phyloP scores from a whole-genome alignment of 805 yeast genomes.

The Yarrowia bubula region DNA sequence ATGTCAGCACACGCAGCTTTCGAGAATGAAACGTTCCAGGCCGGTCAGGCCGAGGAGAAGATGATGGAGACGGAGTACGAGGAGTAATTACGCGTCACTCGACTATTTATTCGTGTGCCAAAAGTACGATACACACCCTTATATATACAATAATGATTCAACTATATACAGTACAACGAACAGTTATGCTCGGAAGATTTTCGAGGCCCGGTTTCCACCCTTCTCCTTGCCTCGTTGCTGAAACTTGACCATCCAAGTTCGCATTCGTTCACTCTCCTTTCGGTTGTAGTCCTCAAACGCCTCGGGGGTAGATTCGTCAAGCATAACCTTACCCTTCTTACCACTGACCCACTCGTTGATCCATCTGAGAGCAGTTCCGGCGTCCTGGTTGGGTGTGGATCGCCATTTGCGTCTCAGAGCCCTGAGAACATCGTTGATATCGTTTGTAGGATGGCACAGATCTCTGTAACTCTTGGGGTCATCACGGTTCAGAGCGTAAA shows the following conservation, averaged over 20 bases:
- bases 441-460: constrained; percentile 65
- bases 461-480: constrained; percentile 42
- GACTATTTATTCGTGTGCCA: not conserved
- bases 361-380: constrained; percentile 23
- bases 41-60: constrained; percentile 17
- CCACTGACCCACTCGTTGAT: constrained; percentile 26
- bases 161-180: constrained; percentile 17
- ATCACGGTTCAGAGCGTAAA: constrained; percentile 60
- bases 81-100: constrained; percentile 11
- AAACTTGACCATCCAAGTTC: constrained; percentile 20
- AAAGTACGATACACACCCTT: not conserved
- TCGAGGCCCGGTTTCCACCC: constrained; percentile 12
- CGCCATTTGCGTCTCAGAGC: constrained; percentile 5
- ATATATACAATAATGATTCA: not conserved
- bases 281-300: constrained; percentile 5
- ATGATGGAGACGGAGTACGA: constrained; percentile 9
- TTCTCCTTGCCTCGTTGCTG: constrained; percentile 16
- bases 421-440: constrained; percentile 49
- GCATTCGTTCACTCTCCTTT: constrained; percentile 19
- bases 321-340: constrained; percentile 23
- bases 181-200: not conserved
- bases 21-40: constrained; percentile 15
- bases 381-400: constrained; percentile 3
- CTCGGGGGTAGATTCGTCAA: constrained; percentile 2
- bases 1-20: constrained; percentile 23